Evolutionary conservation across 306 rosid species (phyloP), one percentile per base, ranked within the genome.

Genomic region (Amphicarpaea edgeworthii): DNA sequence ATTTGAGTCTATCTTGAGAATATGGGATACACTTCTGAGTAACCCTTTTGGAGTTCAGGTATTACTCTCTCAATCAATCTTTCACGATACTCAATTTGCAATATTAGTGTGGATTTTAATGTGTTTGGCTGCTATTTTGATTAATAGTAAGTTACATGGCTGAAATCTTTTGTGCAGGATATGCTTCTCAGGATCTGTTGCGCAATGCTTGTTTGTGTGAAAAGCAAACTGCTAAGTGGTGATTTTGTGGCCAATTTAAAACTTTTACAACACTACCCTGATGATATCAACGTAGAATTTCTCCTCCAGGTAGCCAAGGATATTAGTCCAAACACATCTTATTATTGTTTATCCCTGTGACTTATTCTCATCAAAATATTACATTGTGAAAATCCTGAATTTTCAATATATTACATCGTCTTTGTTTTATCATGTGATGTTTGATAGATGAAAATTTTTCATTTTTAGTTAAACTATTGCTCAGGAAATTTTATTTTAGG

Each of bases 21-120:
- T 93, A 61, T 93, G 96, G 96, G 97, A 93, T 85, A 84, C 94
- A 76, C 84, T 93, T 61, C 65, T 93, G 63, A 84, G 87, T 53
- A 87, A 89, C 64, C 87, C 96, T 79, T 90, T 83, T 50, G 97
- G 94, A 60, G 88, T 87, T 76, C 93, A 88, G 97, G 97, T 88
- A 85, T 81, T 45, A 64, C 46, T 16, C 80, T 69, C 65, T 66
- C 64, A 28, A 51, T 20, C 23, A 58, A 70, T 37, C 19, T 14
- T 72, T 73, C 57, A 46, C 47, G 47, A 68, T 47, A 26, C 38
- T 70, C 23, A 16, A 53, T 41, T 21, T 72, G 6, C 58, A 11
- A 54, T 68, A 19, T 45, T n/a, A 28, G 37, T 11, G 45, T 28
- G 16, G 10, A n/a, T n/a, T 5, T 60, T 32, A n/a, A 21, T 19